Base-by-base conservation (phyloP, 2,329 filamentous ascomycete species). In the Pseudohalonectria lignicola region DNA sequence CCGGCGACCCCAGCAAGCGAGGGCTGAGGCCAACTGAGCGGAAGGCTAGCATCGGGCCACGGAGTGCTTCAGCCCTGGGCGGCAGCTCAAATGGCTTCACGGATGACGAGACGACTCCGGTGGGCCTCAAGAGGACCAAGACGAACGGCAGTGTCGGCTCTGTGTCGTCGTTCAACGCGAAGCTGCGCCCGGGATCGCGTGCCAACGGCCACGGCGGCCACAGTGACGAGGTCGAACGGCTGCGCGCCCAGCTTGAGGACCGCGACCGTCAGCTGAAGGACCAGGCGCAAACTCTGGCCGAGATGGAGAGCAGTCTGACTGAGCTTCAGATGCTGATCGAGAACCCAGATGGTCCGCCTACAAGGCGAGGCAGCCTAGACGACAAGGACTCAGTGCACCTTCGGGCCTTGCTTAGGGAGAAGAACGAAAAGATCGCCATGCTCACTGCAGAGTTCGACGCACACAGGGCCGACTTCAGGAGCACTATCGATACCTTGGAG, bases 401-500 rank as follows among this genome's bases (percentile, higher is more conserved):
- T 41, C 79, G 88, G 39, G 75, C 81, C n/a, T 62, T 94, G 49
- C 63, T 98, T 39, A 75, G 86, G 18, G 92, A 98, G 61, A 95
- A 94, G 71, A 95, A 95, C 51, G 92, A 98, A 41, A 94, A 88
- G 65, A 95, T 98, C 47, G 79, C 82, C 19, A 80, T 90, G 68
- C 73, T 98, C 48, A 96, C 88, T 1, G 77, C 85, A 8, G 92
- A 98, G 54, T 98, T 98, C 51, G 92, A 98, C 54, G 78, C 82
- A 9, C 90, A 98, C 55, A 76, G 92, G 41, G 90, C 92, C 15
- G 92, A 98, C 58, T 98, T 98, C 61, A 73, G 92, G 47, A 94
- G 86, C 57, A 98, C 92, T 15, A 92, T 98, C 44, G 92, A 98
- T 61, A 94, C 90, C 1, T 69, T 98, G 36, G 92, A 98, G 59